A percentile compares a stretch with the other conserved stretches of the same genome.
Evolutionary conservation across 2,329 filamentous ascomycete genomes (phyloP).

Genomic region (Fragosphaeria purpurea): DNA sequence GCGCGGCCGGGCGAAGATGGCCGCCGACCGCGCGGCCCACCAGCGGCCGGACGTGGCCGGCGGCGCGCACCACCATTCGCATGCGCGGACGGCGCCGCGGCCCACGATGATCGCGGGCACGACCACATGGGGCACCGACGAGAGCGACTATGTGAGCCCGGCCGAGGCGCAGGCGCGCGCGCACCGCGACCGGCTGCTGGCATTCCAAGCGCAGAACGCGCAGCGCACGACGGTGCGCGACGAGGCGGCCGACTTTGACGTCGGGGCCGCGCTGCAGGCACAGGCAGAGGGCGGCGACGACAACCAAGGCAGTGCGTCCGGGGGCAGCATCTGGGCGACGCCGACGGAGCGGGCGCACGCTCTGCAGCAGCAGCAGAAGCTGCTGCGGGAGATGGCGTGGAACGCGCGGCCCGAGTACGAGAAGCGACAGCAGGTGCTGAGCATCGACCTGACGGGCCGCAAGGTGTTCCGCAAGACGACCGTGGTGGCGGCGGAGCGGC

Average conservation of each 20-base stretch:
- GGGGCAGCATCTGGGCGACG: slow-evolving; percentile 72
- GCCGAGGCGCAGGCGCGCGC: slow-evolving; percentile 60
- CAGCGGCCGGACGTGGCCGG: slow-evolving; percentile 53
- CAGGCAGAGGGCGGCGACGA: slow-evolving; percentile 12
- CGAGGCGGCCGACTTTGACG: slow-evolving; percentile 60
- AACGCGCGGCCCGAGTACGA: slow-evolving; percentile 78
- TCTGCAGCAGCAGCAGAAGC: slow-evolving; percentile 75
- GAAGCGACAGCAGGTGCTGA: slow-evolving; percentile 74
- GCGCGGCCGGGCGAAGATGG: slow-evolving; percentile 77
- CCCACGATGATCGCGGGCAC: slow-evolving; percentile 12
- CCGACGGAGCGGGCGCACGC: slow-evolving; percentile 75
- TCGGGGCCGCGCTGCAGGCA: slow-evolving; percentile 24
- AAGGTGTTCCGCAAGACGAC: slow-evolving; percentile 67
- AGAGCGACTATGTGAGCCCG: slow-evolving; percentile 44
- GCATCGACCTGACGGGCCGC: slow-evolving; percentile 69
- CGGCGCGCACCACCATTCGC: slow-evolving; percentile 1
- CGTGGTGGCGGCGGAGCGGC: slow-evolving; percentile 50
- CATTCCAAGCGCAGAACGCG: slow-evolving; percentile 79
- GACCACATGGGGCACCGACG: slow-evolving; percentile 16
- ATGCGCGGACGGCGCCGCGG: slow-evolving; percentile 17
- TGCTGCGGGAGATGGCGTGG: slow-evolving; percentile 79
- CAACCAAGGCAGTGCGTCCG: slow-evolving; percentile 11
- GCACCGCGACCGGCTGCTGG: slow-evolving; percentile 71
- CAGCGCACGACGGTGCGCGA: slow-evolving; percentile 75
- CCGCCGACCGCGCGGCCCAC: slow-evolving; percentile 63